phyloP scores from a whole-genome alignment of 139 green algal genomes.

The Spirogloea muscicola region DNA sequence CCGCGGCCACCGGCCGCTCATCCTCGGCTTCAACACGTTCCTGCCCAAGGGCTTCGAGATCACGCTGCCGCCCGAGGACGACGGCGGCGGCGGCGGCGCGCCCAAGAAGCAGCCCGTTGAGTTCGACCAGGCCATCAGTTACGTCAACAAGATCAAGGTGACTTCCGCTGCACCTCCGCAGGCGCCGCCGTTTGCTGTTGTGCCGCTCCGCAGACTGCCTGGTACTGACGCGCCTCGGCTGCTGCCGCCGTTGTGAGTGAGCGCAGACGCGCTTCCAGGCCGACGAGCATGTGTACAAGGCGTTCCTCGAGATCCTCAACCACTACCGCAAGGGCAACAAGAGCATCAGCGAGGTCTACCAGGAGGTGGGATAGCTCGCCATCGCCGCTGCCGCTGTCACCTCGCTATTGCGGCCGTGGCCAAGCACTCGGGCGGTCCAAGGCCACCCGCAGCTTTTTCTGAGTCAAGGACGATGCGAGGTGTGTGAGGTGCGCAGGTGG shows the following conservation, averaged over 20 bases:
- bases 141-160: conserved; percentile 98
- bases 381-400: no score
- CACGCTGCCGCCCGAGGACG: conserved; percentile 10
- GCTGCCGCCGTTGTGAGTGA: not conserved
- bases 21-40: conserved; percentile 99
- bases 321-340: conserved; percentile 98
- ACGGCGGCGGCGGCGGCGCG: not conserved
- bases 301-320: conserved; percentile 99
- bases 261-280: conserved; percentile 77
- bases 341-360: conserved; percentile 91
- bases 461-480: no score
- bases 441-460: no score
- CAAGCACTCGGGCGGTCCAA: no score
- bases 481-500: no score
- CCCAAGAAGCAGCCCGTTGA: conserved; percentile 70
- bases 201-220: not conserved
- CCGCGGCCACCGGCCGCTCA: conserved; percentile 86
- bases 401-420: no score
- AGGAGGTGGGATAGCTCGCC: conserved; percentile 77
- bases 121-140: conserved; percentile 99
- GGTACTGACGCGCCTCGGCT: not conserved
- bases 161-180: no score
- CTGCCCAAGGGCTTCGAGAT: conserved; percentile 70
- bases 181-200: not conserved
- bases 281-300: conserved; percentile 98